phyloP scores from a whole-genome alignment of 345 rosid species.

The Gossypium raimondii region DNA sequence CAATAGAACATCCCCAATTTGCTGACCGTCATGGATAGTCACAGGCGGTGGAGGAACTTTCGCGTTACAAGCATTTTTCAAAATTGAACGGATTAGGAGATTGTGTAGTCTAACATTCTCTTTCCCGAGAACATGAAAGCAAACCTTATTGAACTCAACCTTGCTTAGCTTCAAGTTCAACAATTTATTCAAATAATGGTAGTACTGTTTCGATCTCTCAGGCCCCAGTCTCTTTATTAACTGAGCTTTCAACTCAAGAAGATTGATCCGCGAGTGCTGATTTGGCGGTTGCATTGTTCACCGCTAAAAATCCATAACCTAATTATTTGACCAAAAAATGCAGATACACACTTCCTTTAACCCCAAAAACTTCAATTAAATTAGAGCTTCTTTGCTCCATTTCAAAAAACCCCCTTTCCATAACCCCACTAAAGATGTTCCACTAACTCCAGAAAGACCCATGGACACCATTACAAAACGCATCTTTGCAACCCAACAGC shows the following conservation, averaged over 20 bases:
- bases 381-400: constrained; percentile 7
- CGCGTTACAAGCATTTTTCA: constrained; percentile 80
- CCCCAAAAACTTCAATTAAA: constrained; percentile 1
- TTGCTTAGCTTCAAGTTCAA: constrained; percentile 74
- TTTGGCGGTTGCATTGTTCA: constrained; percentile 51
- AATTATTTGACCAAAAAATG: background rate
- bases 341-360: background rate
- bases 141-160: constrained; percentile 73
- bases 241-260: constrained; percentile 61
- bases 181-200: constrained; percentile 64
- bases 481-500: background rate
- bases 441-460: constrained; percentile 13
- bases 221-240: constrained; percentile 76
- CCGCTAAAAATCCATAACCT: constrained; percentile 6
- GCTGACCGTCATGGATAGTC: constrained; percentile 41
- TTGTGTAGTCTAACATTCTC: constrained; percentile 88
- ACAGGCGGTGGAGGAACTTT: constrained; percentile 51
- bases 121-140: constrained; percentile 64
- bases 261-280: constrained; percentile 67
- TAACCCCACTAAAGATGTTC: constrained; percentile 8
- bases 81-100: constrained; percentile 63
- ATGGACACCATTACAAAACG: background rate
- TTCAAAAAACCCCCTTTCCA: constrained; percentile 2
- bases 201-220: constrained; percentile 76
- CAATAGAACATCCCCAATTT: constrained; percentile 57